Evolutionary conservation across 2,329 filamentous ascomycete species (phyloP).

Genomic region (Alternaria sp.): DNA sequence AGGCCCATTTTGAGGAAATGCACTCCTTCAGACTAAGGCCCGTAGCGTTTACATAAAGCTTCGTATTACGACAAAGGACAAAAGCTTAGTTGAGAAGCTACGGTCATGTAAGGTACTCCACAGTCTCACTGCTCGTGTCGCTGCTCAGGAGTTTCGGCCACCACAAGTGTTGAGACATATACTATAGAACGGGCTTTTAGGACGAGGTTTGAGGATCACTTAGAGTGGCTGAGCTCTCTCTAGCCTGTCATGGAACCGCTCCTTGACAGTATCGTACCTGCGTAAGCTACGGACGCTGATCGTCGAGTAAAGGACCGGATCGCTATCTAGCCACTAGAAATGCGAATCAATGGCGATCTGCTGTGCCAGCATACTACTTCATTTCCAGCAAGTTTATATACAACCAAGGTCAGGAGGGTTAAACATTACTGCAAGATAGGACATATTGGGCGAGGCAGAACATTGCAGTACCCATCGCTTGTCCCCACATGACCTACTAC

Average conservation of each 20-base stretch:
- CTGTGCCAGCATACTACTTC: background rate
- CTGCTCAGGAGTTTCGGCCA: background rate
- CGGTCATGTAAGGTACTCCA: background rate
- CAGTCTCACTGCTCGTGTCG: background rate
- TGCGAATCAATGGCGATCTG: conserved; percentile 2
- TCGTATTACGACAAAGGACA: background rate
- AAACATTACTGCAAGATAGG: background rate
- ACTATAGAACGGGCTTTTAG: background rate
- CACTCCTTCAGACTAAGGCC: background rate
- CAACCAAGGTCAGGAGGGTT: background rate
- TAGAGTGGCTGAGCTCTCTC: conserved; percentile 1
- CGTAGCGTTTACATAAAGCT: background rate
- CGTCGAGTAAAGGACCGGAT: background rate
- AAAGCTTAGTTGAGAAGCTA: background rate
- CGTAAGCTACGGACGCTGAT: conserved; percentile 4
- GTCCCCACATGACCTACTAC: background rate
- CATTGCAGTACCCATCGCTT: background rate
- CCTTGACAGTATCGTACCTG: conserved; percentile 11
- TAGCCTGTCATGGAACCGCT: background rate
- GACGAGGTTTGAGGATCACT: background rate
- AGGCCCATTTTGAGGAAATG: background rate
- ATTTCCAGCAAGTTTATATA: conserved; percentile 1
- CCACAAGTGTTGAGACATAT: background rate
- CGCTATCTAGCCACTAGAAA: background rate
- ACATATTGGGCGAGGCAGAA: background rate